Evolutionary conservation across 2,329 filamentous ascomycete genomes (phyloP).

Genomic region (Aspergillus melleus): DNA sequence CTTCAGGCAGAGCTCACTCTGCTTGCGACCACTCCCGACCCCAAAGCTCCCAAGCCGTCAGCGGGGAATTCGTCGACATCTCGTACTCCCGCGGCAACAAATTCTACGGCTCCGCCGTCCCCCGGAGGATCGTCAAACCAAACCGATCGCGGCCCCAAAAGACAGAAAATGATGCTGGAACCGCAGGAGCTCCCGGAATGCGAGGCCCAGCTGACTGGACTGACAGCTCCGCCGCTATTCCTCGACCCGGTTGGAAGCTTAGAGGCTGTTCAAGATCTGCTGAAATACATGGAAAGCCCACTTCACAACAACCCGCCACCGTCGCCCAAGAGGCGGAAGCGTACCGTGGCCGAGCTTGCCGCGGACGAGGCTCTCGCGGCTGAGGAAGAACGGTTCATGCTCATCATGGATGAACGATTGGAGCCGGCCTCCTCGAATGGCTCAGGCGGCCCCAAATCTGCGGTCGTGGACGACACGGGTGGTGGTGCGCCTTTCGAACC

Average conservation of each 20-base stretch:
- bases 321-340: constrained; percentile 83
- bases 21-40: constrained; percentile 70
- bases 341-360: constrained; percentile 90
- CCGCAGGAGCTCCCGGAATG: constrained; percentile 70
- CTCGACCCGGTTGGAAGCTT: constrained; percentile 72
- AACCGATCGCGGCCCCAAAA: constrained; percentile 58
- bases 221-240: constrained; percentile 72
- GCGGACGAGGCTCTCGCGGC: constrained; percentile 91
- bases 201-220: constrained; percentile 73
- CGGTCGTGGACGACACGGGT: constrained; percentile 72
- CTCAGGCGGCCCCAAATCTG: constrained; percentile 58
- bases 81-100: constrained; percentile 33
- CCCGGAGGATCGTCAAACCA: constrained; percentile 70
- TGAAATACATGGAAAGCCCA: constrained; percentile 73
- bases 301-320: constrained; percentile 76
- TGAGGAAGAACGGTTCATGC: constrained; percentile 87
- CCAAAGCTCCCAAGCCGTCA: constrained; percentile 50
- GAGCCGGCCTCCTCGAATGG: constrained; percentile 60
- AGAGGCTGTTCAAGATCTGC: constrained; percentile 68
- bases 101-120: constrained; percentile 57
- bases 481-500: constrained; percentile 75
- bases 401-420: constrained; percentile 83
- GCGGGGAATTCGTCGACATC: constrained; percentile 40
- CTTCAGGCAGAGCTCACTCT: constrained; percentile 73
- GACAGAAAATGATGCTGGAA: constrained; percentile 76